A percentile compares a stretch with the other conserved stretches of the same genome.
phyloP scores from a whole-genome alignment of 306 rosid genomes.

The Parietaria judaica region DNA sequence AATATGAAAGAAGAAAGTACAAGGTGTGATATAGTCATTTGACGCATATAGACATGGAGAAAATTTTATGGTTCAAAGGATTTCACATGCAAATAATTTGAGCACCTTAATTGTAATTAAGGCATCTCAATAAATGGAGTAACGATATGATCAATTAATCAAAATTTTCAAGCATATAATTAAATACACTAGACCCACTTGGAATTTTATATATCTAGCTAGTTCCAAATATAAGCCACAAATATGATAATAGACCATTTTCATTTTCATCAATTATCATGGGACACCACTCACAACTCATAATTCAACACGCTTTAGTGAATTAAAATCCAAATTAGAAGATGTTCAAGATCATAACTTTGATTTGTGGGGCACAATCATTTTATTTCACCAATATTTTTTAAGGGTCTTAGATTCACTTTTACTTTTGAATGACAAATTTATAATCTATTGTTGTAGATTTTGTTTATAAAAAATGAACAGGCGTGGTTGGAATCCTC shows the following conservation, averaged over 20 bases:
- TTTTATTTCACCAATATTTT: neutral
- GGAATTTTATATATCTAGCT: neutral
- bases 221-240: conserved; percentile 1
- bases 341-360: neutral
- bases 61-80: neutral
- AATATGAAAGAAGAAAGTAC: no score
- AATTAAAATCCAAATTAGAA: neutral
- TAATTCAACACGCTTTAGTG: neutral
- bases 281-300: neutral
- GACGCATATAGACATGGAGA: no score
- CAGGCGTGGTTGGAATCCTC: neutral
- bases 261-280: neutral
- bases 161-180: neutral
- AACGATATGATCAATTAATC: neutral
- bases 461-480: no score
- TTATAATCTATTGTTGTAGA: neutral
- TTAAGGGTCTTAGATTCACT: neutral
- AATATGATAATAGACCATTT: neutral
- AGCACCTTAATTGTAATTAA: neutral
- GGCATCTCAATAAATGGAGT: neutral
- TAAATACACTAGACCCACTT: conserved; percentile 4
- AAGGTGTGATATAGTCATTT: no score
- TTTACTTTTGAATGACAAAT: neutral
- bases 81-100: neutral
- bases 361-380: neutral